Evolutionary conservation across 1,139 yeast genomes (phyloP).

Genomic region (Zygosaccharomyces pseudobailii): DNA sequence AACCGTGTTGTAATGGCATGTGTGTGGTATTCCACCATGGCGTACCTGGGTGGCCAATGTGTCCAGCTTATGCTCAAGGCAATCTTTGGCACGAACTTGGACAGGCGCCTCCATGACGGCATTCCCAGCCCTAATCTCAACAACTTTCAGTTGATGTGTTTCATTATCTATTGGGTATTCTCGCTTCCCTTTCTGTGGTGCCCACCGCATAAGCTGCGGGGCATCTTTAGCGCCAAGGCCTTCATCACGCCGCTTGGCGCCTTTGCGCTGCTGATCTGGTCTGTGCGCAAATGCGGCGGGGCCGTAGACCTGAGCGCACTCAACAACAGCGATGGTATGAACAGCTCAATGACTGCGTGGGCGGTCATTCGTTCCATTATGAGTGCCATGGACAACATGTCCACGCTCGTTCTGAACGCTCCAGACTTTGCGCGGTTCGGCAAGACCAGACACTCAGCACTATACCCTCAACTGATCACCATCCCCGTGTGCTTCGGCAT

Average conservation of each 20-base stretch:
- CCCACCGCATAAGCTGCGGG: constrained; percentile 75
- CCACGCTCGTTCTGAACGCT: constrained; percentile 81
- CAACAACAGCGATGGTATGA: constrained; percentile 36
- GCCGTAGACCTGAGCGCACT: constrained; percentile 26
- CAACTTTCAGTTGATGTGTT: constrained; percentile 62
- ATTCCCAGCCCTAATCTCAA: constrained; percentile 48
- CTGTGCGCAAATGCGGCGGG: constrained; percentile 45
- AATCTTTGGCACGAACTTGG: constrained; percentile 59
- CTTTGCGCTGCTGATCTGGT: constrained; percentile 72
- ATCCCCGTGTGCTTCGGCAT: constrained; percentile 74
- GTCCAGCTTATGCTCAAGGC: constrained; percentile 65
- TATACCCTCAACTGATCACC: constrained; percentile 53
- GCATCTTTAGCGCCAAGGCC: constrained; percentile 73
- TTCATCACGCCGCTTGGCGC: constrained; percentile 76
- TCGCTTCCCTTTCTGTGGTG: constrained; percentile 76
- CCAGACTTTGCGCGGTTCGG: constrained; percentile 91
- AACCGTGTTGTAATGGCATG: constrained; percentile 79
- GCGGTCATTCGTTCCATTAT: constrained; percentile 69
- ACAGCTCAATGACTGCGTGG: constrained; percentile 60
- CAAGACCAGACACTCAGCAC: constrained; percentile 45
- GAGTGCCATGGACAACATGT: constrained; percentile 79
- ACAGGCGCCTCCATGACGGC: constrained; percentile 44
- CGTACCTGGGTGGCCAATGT: constrained; percentile 79
- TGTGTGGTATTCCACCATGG: constrained; percentile 80
- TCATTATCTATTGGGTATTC: constrained; percentile 71